Evolutionary conservation across 345 rosid species (phyloP).

Genomic region (Mangifera indica): DNA sequence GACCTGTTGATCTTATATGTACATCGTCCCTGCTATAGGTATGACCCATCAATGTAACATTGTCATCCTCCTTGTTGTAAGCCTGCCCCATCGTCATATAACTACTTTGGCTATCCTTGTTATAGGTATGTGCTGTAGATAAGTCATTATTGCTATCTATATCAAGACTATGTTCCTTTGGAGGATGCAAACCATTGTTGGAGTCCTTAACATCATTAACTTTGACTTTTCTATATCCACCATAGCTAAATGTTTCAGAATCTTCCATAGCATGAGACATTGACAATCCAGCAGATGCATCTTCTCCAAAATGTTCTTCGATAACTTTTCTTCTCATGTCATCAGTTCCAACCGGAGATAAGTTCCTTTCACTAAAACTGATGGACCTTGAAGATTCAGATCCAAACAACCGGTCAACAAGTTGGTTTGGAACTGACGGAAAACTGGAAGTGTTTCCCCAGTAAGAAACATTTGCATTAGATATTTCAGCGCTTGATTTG

Average conservation of each 20-base stretch:
- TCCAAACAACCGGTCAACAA: conserved; percentile 60
- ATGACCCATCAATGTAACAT: conserved; percentile 47
- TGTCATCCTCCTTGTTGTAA: conserved; percentile 40
- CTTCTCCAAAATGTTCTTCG: conserved; percentile 40
- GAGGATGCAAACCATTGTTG: conserved; percentile 35
- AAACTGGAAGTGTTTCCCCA: conserved; percentile 67
- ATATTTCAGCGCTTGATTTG: conserved; percentile 32
- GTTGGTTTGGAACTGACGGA: conserved; percentile 60
- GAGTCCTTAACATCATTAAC: conserved; percentile 63
- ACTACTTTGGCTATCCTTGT: conserved; percentile 43
- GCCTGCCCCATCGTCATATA: conserved; percentile 38
- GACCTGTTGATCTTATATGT: conserved; percentile 28
- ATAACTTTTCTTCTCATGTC: conserved; percentile 30
- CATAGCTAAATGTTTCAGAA: conserved; percentile 50
- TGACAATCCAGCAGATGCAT: conserved; percentile 57
- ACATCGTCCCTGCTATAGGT: conserved; percentile 36
- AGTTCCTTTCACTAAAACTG: conserved; percentile 47
- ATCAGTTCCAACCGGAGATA: conserved; percentile 42
- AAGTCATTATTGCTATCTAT: conserved; percentile 36
- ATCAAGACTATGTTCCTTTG: conserved; percentile 38
- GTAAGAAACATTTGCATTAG: conserved; percentile 41
- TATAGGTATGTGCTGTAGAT: conserved; percentile 39
- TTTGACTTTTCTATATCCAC: conserved; percentile 61
- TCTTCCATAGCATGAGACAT: conserved; percentile 58
- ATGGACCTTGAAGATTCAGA: conserved; percentile 58